Conservation (phyloP, 2,329 filamentous ascomycete genomes). For the Penicillium sp. region DNA sequence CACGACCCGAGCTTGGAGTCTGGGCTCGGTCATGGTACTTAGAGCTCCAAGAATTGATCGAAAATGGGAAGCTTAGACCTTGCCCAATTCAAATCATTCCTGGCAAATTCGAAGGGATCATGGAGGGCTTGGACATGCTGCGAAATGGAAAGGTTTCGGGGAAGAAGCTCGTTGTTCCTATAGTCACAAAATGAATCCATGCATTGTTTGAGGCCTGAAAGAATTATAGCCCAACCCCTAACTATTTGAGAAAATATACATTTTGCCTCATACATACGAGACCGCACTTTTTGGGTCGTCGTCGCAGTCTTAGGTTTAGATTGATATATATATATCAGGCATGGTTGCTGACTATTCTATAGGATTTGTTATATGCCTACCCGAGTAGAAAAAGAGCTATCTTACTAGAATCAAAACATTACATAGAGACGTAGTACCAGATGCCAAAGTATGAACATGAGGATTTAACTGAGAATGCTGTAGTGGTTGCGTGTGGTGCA, state of each 20-base stretch:
- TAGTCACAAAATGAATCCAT: background rate
- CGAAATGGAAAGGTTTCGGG: slow-evolving; percentile 20
- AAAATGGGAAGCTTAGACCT: slow-evolving; percentile 12
- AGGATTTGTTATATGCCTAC: too few species aligned
- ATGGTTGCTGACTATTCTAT: too few species aligned
- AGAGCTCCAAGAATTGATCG: slow-evolving; percentile 12
- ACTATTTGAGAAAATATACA: background rate
- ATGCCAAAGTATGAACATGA: background rate
- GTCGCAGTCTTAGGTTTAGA: background rate
- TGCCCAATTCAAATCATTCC: slow-evolving; percentile 12
- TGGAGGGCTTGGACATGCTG: slow-evolving; percentile 16
- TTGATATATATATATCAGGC: too few species aligned
- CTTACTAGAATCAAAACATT: background rate
- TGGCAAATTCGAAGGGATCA: slow-evolving; percentile 17
- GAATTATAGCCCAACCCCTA: background rate
- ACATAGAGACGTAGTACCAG: too few species aligned
- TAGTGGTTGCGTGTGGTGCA: background rate
- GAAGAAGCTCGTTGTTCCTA: slow-evolving; percentile 19
- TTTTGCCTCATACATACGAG: background rate
- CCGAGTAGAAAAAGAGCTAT: too few species aligned
- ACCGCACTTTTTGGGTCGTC: background rate
- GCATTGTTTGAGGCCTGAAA: too few species aligned
- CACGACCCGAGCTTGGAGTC: slow-evolving; percentile 17
- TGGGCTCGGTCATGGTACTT: slow-evolving; percentile 23
- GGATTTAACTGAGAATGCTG: background rate